Evolutionary conservation across 2,329 filamentous ascomycete species (phyloP), one percentile per base, ranked within the genome.

Genomic region (Escovopsis weberi): DNA sequence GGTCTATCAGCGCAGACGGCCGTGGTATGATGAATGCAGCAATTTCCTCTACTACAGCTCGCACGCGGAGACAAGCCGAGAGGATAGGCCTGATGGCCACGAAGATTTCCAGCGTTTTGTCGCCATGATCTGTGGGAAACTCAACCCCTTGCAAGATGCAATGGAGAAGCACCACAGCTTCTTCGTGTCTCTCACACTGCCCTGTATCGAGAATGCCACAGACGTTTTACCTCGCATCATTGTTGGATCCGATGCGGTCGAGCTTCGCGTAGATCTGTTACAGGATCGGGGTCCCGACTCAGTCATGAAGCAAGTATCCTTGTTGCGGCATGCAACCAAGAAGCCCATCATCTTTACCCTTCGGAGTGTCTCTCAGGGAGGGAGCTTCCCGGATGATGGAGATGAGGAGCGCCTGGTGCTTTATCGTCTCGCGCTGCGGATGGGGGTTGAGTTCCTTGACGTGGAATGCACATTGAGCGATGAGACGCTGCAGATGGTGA

Each of bases 1-100:
- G 9, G 89, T 98, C 2, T 98, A 94, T 70, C 67, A 85, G 44
- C 81, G 89, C 42, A 80, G 91, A 33, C 91, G 87, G 59, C 82
- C 81, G 3, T 94, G 85, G 79, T 96, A 86, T 61, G 73, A 85
- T 44, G 78, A 89, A 59, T 96, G 91, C 69, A 95, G 88, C 67
- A 98, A 94, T 58, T 82, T 86, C 53, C 79, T 93, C 52, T 96
- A 94, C 65, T 84, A 89, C 65, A 94, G 85, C 59, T 85, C 86
- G 40, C 78, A 75, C 50, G 53, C 63, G 1, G 64, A 56, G 30
- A 52, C 33, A 10, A 33, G 48, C 26, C 47, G 47, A n/a, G 50
- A 48, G 12, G 43, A 47, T 12, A 48, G 46, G 10, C 48, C 39
- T 18, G 51, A 51, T 8, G 56, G 60, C 19, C 61, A 61, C 2